Evolutionary conservation across 1,139 yeast species (phyloP).

Genomic region (Sugiyamaella japonica): DNA sequence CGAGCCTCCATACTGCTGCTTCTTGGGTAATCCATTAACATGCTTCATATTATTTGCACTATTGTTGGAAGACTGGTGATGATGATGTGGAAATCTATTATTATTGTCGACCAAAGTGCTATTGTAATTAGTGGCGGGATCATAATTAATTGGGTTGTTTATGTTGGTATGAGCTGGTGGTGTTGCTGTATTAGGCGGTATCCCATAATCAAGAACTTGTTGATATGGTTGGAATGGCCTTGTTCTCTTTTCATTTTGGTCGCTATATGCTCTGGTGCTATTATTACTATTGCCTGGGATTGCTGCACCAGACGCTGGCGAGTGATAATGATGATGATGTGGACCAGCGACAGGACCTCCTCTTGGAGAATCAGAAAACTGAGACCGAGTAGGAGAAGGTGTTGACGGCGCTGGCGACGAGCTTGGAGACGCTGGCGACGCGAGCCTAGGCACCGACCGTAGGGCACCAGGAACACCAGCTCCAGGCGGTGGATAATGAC

Average conservation of each 20-base stretch:
- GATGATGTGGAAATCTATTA: not conserved
- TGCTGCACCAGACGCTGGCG: conserved; percentile 1
- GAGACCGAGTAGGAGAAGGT: conserved; percentile 11
- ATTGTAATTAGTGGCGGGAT: conserved; percentile 2
- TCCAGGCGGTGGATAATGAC: not conserved
- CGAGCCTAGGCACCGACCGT: not conserved
- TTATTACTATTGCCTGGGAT: not conserved
- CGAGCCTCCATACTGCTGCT: not conserved
- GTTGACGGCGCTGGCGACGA: conserved; percentile 8
- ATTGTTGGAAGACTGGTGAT: not conserved
- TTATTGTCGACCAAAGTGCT: not conserved
- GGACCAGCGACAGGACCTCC: not conserved
- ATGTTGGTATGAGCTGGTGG: not conserved
- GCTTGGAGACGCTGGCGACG: conserved; percentile 2
- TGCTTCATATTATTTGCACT: conserved; percentile 2
- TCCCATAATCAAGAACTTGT: conserved; percentile 12
- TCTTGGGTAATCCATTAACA: not conserved
- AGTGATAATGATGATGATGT: conserved; percentile 1
- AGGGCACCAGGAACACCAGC: not conserved
- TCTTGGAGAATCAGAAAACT: conserved; percentile 9
- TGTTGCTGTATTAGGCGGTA: conserved; percentile 4
- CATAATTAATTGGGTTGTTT: conserved; percentile 4
- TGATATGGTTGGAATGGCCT: conserved; percentile 6
- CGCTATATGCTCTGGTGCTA: not conserved
- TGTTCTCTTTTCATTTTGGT: conserved; percentile 3